Percentiles rank a stretch among this genome's conserved stretches.
Conservation (phyloP, 139 green algal genomes). For the Tetradesmus obliquus region DNA sequence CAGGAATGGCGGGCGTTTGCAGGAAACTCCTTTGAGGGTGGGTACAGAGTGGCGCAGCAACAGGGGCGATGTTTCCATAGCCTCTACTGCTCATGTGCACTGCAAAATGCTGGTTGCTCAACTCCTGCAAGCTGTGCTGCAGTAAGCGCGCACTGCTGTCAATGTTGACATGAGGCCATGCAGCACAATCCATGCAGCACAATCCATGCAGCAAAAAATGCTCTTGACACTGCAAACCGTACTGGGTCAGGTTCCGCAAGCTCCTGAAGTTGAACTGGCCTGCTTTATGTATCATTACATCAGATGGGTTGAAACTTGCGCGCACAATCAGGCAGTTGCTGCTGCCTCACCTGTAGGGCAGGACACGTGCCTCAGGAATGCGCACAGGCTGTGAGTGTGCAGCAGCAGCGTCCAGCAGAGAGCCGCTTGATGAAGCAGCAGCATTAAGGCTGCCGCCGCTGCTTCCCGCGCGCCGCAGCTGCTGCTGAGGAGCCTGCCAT, state of each 20-base stretch:
- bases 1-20: too few species aligned
- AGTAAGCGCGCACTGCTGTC: too few species aligned
- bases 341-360: slow-evolving; percentile 29
- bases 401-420: neutral
- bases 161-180: too few species aligned
- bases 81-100: too few species aligned
- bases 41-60: neutral
- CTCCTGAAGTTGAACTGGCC: neutral
- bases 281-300: neutral
- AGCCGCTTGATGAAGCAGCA: neutral
- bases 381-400: neutral
- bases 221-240: too few species aligned
- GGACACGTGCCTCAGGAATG: slow-evolving; percentile 14
- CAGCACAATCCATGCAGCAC: too few species aligned
- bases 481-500: neutral
- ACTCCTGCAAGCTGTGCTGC: too few species aligned
- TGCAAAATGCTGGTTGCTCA: too few species aligned
- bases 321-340: neutral
- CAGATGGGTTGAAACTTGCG: neutral
- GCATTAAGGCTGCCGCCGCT: neutral
- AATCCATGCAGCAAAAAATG: too few species aligned
- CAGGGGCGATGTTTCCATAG: too few species aligned
- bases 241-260: neutral
- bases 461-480: neutral
- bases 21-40: neutral